Evolutionary conservation across 2,329 filamentous ascomycete genomes (phyloP).

Genomic region (Mollisiaceae sp.): DNA sequence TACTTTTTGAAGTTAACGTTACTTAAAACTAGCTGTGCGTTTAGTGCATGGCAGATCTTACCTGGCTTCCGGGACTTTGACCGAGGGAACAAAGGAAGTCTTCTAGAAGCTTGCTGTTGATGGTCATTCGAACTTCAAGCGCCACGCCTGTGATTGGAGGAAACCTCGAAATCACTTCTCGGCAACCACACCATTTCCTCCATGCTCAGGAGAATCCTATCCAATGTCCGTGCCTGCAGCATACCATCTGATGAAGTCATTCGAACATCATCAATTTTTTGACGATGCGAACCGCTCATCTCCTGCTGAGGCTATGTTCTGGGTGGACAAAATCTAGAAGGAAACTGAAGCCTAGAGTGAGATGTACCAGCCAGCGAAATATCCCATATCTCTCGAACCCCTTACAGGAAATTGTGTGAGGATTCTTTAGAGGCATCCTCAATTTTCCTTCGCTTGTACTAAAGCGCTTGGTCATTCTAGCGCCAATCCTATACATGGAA

Average conservation of each 20-base stretch:
- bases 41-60: not conserved
- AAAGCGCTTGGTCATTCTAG: not conserved
- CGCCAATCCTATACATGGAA: constrained; percentile 1
- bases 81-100: no score
- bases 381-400: not conserved
- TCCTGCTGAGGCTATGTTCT: no score
- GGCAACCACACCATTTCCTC: not conserved
- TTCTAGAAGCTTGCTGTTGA: constrained; percentile 3
- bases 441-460: not conserved
- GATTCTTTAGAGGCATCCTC: not conserved
- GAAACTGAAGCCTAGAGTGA: no score
- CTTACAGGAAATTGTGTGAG: not conserved
- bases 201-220: constrained; percentile 1
- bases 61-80: not conserved
- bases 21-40: not conserved
- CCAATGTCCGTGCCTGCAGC: not conserved
- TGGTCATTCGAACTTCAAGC: not conserved
- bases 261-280: not conserved
- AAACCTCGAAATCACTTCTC: not conserved
- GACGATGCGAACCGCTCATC: no score
- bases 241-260: not conserved
- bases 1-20: not conserved
- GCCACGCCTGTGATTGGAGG: not conserved
- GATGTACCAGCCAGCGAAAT: not conserved
- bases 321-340: no score